Evolutionary conservation across 176 grass and related monocot genomes (phyloP).

Genomic region (Otatea glauca): DNA sequence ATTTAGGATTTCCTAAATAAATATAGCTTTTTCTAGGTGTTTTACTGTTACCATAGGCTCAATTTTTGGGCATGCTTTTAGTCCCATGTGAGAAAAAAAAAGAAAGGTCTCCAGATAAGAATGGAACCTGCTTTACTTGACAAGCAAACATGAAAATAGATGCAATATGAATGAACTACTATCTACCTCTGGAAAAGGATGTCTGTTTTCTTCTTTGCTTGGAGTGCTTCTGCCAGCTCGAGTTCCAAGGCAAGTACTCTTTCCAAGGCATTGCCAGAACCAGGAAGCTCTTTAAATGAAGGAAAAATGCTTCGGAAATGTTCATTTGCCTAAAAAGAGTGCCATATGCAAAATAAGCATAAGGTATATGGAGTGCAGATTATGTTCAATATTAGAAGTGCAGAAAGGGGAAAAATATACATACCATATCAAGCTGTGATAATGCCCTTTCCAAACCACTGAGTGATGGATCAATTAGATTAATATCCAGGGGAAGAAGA

Average conservation of each 20-base stretch:
- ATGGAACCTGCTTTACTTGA: not conserved
- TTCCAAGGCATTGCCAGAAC: conserved; percentile 87
- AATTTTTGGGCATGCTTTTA: not conserved
- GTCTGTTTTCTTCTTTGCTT: conserved; percentile 74
- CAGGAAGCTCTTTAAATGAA: conserved; percentile 88
- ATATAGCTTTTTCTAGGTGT: not conserved
- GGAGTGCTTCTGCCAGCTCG: conserved; percentile 87
- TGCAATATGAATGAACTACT: not conserved
- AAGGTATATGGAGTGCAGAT: not conserved
- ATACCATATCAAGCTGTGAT: conserved; percentile 91
- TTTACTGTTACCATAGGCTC: not conserved
- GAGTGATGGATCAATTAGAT: conserved; percentile 69
- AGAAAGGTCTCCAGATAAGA: not conserved
- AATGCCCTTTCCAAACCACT: conserved; percentile 78
- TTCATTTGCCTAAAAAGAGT: conserved; percentile 79
- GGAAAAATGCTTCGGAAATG: conserved; percentile 80
- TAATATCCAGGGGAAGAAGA: conserved; percentile 68
- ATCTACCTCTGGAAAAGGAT: conserved; percentile 82
- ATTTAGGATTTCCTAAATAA: not conserved
- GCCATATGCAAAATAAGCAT: conserved; percentile 20
- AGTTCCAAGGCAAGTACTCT: conserved; percentile 96
- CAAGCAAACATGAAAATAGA: conserved; percentile 11
- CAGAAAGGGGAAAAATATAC: conserved; percentile 15
- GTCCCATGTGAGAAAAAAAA: not conserved
- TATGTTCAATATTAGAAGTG: conserved; percentile 15